Conservation (phyloP, 257 asterid genomes). For the Solanum microdontum region DNA sequence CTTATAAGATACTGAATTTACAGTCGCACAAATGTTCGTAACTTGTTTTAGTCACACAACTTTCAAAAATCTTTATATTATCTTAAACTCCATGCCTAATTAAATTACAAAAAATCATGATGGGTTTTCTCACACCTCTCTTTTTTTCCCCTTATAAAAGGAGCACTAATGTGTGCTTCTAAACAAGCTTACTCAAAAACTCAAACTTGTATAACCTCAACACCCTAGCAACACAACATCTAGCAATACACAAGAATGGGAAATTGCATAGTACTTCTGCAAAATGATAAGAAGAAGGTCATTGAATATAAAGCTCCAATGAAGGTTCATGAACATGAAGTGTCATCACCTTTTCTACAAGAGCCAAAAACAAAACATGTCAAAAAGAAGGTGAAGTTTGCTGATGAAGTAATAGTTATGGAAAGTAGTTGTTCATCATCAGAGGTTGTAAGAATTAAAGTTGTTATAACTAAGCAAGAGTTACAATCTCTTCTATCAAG, state of each 20-base stretch:
- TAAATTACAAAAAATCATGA: neutral
- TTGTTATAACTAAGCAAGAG: constrained; percentile 57
- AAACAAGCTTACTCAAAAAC: neutral
- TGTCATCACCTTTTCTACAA: constrained; percentile 25
- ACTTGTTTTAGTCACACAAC: neutral
- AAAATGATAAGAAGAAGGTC: constrained; percentile 41
- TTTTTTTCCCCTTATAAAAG: neutral
- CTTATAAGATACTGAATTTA: neutral
- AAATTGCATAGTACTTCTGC: constrained; percentile 43
- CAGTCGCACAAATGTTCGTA: neutral
- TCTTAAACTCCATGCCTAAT: fast-evolving
- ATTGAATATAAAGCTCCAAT: constrained; percentile 45
- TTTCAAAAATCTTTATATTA: neutral
- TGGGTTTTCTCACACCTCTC: neutral
- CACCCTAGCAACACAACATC: neutral
- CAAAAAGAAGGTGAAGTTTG: constrained; percentile 23
- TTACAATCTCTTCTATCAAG: constrained; percentile 33
- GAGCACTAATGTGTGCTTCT: neutral
- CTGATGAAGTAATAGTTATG: constrained; percentile 16
- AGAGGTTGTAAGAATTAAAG: constrained; percentile 56
- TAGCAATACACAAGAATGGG: constrained; percentile 18
- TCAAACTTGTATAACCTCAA: neutral
- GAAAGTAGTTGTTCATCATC: constrained; percentile 11
- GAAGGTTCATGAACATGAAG: constrained; percentile 33
- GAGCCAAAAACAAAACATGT: constrained; percentile 5